Evolutionary conservation across 805 yeast genomes (phyloP), one percentile per base, ranked within the genome.

Genomic region (Schizosaccharomyces cryophilus): DNA sequence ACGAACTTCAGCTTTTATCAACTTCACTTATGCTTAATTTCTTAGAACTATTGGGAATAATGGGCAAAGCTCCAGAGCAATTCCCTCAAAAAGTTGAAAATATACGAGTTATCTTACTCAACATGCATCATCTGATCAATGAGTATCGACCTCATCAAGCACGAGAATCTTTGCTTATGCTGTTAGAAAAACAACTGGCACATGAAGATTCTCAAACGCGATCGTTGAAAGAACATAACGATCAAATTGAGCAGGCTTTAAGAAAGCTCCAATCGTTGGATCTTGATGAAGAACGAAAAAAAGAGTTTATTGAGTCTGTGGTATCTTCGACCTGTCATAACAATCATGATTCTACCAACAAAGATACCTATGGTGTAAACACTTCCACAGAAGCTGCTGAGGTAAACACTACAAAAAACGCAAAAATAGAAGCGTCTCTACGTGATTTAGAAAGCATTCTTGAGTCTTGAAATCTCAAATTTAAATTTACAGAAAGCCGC

Each of bases 81-180:
- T 80, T 77, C 64, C 77, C 77, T 1, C 70, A 72, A 5, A 85
- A 87, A 66, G 79, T 88, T 11, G 60, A 35, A 64, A 81, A 87
- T 65, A 80, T 93, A 47, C 79, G 94, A 64, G 77, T 84, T 15
- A 81, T 90, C 11, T 73, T 93, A 61, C 84, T 90, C 68, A 93
- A 93, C 68, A 82, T 93, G 64, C 96, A 93, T 69, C 97, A 93
- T 70, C 73, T 93, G 45, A 73, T 93, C 62, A 93, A 93, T 69
- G 88, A 89, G 61, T 93, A 93, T 71, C 76, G 98, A 63, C 93
- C 96, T 2, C 97, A 93, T 71, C 98, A 93, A 69, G 84, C 95
- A 2, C 76, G 96, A 61, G 98, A 93, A 67, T 83, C 89, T 60
- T 74, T 93, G 64, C 86, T 88, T 54, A 75, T 87, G 75, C 74